Conservation (phyloP, 176 grass and related monocot genomes). For the Oryza glaberrima region DNA sequence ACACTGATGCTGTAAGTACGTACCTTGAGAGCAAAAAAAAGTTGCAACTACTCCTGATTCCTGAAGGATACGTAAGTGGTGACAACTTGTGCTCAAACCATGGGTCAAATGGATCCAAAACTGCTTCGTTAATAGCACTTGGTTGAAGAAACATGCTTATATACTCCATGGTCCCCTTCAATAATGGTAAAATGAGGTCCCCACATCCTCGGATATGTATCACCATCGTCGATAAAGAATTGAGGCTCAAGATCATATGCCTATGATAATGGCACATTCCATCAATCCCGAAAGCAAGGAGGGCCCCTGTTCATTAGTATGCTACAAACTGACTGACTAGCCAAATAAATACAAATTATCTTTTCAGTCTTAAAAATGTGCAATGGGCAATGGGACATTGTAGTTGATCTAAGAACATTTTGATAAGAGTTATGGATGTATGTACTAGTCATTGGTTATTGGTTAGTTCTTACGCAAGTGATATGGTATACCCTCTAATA, state of each 20-base stretch:
- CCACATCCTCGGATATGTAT: constrained; percentile 11
- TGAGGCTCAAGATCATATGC: constrained; percentile 31
- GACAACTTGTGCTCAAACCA: constrained; percentile 26
- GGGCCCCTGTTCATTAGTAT: not conserved
- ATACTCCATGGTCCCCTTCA: constrained; percentile 32
- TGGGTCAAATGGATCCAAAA: not conserved
- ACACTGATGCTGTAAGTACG: not conserved
- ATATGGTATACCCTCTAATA: not conserved
- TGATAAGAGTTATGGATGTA: not conserved
- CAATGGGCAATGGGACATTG: not conserved
- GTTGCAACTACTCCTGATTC: not conserved
- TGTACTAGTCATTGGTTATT: not conserved
- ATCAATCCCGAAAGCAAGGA: constrained; percentile 32
- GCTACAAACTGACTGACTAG: not conserved
- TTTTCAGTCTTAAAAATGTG: not conserved
- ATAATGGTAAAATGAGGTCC: constrained; percentile 27
- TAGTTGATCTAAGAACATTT: not conserved
- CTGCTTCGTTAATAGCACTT: constrained; percentile 1
- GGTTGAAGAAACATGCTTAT: constrained; percentile 4
- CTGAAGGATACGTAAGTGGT: not conserved
- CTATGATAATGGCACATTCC: constrained; percentile 30
- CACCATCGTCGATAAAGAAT: not conserved
- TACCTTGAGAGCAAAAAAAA: not conserved
- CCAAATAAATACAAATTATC: not conserved
- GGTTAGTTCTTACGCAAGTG: not conserved